A percentile compares a stretch with the other conserved stretches of the same genome.
Evolutionary conservation across 257 asterid genomes (phyloP).

Genomic region (Apocynum venetum): DNA sequence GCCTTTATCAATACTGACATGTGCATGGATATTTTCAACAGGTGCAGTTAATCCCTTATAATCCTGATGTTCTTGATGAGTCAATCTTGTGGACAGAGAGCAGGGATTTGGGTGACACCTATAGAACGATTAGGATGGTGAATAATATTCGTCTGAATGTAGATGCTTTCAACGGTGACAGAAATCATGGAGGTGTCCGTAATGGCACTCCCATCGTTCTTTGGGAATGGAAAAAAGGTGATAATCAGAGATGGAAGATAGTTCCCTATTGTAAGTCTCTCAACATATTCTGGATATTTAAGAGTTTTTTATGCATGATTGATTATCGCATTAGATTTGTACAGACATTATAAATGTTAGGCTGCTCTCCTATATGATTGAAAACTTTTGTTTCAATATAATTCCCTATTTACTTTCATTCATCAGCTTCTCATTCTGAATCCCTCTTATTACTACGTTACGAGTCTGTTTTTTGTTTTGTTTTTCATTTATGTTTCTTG

Average conservation of each 20-base stretch:
- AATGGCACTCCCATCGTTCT: constrained; percentile 78
- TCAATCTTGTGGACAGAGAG: constrained; percentile 89
- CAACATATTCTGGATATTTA: not conserved
- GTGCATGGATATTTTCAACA: constrained; percentile 11
- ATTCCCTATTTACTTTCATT: not conserved
- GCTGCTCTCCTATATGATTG: not conserved
- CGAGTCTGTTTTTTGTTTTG: not conserved
- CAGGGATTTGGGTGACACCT: constrained; percentile 74
- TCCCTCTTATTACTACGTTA: not conserved
- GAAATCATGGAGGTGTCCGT: constrained; percentile 77
- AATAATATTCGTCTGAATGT: constrained; percentile 69
- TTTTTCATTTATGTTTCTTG: not conserved
- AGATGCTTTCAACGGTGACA: constrained; percentile 82
- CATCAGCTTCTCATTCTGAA: not conserved
- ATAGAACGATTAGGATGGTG: constrained; percentile 73
- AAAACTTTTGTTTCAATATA: not conserved
- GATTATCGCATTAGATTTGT: not conserved
- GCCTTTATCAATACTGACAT: constrained; percentile 1
- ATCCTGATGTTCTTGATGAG: constrained; percentile 65
- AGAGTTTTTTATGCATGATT: too few species aligned
- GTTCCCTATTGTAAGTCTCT: constrained; percentile 66
- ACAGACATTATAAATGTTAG: not conserved
- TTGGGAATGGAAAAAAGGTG: constrained; percentile 97
- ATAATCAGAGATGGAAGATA: constrained; percentile 88
- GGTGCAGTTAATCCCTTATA: constrained; percentile 48